Evolutionary conservation across 2,329 filamentous ascomycete species (phyloP), one percentile per base, ranked within the genome.

Genomic region (Sarocladium strictum): DNA sequence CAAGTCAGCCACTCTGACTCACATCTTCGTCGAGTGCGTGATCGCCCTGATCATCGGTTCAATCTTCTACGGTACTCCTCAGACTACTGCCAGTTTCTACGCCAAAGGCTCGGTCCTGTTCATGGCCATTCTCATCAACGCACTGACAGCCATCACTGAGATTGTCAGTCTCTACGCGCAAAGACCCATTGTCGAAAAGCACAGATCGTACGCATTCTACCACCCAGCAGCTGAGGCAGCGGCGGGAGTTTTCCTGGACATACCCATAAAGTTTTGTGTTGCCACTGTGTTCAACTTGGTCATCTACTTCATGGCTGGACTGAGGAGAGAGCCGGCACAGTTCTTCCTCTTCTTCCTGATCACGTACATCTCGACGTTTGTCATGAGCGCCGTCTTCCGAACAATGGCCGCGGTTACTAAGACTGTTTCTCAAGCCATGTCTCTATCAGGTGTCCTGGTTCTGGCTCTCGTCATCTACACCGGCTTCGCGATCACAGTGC

Each of bases 271-370:
- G 60, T 78, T 85, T 54, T 55, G 72, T 3, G 73, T 73, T 0
- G 72, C 76, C 0, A 64, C 72, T 1, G 60, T 69, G 3, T 85
- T 83, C 69, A 81, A 84, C 59, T 55, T 83, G 3, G 71, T 80
- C 14, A 64, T 84, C 2, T 85, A 85, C 65, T 85, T 84, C 60
- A 63, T 85, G 61, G 65, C 76, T 1, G 74, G 73, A 1, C 68
- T 83, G 2, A 67, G 74, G 1, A 77, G 86, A 26, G 79, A 82
- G 52, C 74, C 87, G 0, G 81, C 78, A 1, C 73, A 81, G 1
- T 94, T 92, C 74, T 94, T 94, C 70, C 76, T 90, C 58, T 94
- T 86, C 72, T 78, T 87, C 58, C 71, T 94, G 17, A 77, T 91
- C 60, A 84, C 81, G 0, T 89, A 87, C 65, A 69, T 83, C 15